Conservation (phyloP, 2,329 filamentous ascomycete species). For the Ophiostoma sp. region DNA sequence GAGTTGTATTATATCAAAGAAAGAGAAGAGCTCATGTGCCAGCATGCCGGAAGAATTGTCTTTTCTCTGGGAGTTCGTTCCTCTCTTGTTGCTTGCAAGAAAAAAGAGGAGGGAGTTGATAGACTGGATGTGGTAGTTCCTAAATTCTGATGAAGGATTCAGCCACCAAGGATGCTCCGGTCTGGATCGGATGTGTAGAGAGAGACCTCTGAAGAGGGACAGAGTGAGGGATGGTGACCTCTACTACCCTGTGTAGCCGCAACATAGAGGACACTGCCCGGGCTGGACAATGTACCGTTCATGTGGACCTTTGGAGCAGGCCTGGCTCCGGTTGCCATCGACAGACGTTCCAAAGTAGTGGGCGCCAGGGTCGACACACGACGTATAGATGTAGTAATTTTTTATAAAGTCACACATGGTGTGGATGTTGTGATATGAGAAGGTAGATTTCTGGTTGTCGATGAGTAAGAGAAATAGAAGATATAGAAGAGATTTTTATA, state of each 20-base stretch:
- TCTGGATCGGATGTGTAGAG: neutral
- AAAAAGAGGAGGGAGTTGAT: too few relatives aligned
- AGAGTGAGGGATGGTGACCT: neutral
- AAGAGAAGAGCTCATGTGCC: too few relatives aligned
- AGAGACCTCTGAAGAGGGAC: neutral
- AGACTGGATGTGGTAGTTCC: too few relatives aligned
- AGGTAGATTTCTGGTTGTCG: neutral
- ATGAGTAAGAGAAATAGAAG: neutral
- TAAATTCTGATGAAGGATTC: too few relatives aligned
- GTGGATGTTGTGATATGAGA: neutral
- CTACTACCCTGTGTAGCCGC: constrained; percentile 13
- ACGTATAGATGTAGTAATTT: constrained; percentile 72
- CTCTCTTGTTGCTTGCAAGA: too few relatives aligned
- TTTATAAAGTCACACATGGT: constrained; percentile 61
- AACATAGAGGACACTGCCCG: constrained; percentile 55
- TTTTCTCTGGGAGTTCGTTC: too few relatives aligned
- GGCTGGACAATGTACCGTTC: constrained; percentile 68
- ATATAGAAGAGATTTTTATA: neutral
- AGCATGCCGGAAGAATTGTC: too few relatives aligned
- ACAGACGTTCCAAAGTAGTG: constrained; percentile 67
- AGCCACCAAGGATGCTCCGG: too few relatives aligned
- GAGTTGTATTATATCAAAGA: too few relatives aligned
- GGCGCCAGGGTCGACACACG: constrained; percentile 60
- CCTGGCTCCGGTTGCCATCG: constrained; percentile 56
- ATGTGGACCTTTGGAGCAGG: constrained; percentile 61